phyloP scores from a whole-genome alignment of 1,284 basidiomycete species.

The Cerrena zonata region DNA sequence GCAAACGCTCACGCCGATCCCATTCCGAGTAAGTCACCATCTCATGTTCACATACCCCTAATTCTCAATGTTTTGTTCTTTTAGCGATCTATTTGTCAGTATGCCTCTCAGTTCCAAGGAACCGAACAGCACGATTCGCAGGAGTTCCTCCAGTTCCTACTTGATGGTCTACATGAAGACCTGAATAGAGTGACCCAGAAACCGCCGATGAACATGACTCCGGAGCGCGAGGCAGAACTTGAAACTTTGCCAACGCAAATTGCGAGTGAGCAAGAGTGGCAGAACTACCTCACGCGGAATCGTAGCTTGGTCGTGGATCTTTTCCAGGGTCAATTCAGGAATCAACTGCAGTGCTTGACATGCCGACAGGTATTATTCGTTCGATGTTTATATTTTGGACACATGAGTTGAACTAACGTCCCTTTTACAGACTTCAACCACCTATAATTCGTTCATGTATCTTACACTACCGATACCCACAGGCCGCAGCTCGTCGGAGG shows the following conservation, averaged over 20 bases:
- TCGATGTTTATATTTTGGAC: background rate
- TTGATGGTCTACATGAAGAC: constrained; percentile 96
- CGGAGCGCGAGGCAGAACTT: constrained; percentile 81
- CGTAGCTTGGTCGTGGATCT: constrained; percentile 94
- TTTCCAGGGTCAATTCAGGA: constrained; percentile 96
- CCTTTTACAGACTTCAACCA: constrained; percentile 81
- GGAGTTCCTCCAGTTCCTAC: constrained; percentile 90
- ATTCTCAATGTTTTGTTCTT: constrained; percentile 1
- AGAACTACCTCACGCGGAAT: constrained; percentile 83
- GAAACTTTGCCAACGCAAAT: constrained; percentile 84
- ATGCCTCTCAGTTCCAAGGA: constrained; percentile 85
- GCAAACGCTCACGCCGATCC: constrained; percentile 77
- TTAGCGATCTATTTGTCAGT: constrained; percentile 77
- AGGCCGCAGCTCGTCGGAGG: constrained; percentile 53
- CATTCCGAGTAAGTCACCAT: constrained; percentile 71
- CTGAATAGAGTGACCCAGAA: constrained; percentile 84
- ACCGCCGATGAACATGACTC: constrained; percentile 67
- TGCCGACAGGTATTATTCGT: constrained; percentile 70
- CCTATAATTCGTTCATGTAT: constrained; percentile 97
- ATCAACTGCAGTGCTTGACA: constrained; percentile 83
- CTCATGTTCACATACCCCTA: background rate
- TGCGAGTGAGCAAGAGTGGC: constrained; percentile 92
- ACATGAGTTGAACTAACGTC: background rate
- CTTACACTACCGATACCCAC: constrained; percentile 86
- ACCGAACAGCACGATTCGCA: constrained; percentile 96